Conservation (phyloP, 2,329 filamentous ascomycete genomes). For the Mycocentrospora acerina region DNA sequence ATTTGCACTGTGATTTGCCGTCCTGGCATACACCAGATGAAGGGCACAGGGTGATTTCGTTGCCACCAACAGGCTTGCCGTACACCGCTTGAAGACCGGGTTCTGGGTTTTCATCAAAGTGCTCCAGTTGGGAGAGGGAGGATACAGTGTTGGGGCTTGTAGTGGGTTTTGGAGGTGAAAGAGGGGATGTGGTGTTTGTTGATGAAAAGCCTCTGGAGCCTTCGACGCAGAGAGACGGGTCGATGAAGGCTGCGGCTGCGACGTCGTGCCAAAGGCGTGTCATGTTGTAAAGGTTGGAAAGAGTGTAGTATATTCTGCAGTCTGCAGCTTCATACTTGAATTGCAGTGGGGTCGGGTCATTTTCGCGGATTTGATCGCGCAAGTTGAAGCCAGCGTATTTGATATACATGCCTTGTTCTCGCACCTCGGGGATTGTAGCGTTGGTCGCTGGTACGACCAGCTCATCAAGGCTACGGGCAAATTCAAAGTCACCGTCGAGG, state of each 20-base stretch:
- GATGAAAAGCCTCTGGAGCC: slow-evolving; percentile 30
- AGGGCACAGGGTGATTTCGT: background rate
- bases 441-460: slow-evolving; percentile 1
- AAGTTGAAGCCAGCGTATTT: slow-evolving; percentile 36
- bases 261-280: slow-evolving; percentile 40
- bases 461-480: slow-evolving; percentile 5
- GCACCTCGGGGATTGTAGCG: slow-evolving; percentile 5
- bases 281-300: slow-evolving; percentile 40
- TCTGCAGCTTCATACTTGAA: slow-evolving; percentile 44
- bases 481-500: slow-evolving; percentile 33
- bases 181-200: slow-evolving; percentile 5
- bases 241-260: slow-evolving; percentile 33
- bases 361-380: slow-evolving; percentile 41
- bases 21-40: slow-evolving; percentile 1
- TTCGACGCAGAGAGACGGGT: slow-evolving; percentile 34
- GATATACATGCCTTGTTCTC: slow-evolving; percentile 24
- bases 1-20: background rate
- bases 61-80: too few species aligned
- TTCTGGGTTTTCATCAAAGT: too few species aligned
- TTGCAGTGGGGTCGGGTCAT: slow-evolving; percentile 35
- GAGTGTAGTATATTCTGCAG: slow-evolving; percentile 44
- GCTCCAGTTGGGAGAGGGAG: too few species aligned
- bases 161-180: too few species aligned
- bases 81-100: too few species aligned
- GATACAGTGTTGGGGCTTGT: too few species aligned